phyloP scores from a whole-genome alignment of 164 flowering plant species.

The Piper betle region DNA sequence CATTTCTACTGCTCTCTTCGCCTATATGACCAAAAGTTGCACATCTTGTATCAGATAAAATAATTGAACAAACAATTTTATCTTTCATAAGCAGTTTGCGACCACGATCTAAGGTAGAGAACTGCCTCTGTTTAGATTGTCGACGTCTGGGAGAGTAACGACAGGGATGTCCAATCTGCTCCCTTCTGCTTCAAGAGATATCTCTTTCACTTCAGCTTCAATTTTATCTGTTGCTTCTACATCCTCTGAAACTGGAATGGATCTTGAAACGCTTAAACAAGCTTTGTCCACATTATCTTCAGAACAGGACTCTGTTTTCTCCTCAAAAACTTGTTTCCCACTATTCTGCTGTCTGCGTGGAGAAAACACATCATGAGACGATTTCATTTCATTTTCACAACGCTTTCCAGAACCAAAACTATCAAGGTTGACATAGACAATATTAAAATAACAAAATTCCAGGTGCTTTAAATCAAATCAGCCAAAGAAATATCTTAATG shows the following conservation, averaged over 20 bases:
- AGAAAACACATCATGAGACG: not conserved
- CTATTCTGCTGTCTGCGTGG: slow-evolving; percentile 53
- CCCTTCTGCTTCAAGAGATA: slow-evolving; percentile 48
- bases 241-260: slow-evolving; percentile 34
- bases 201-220: slow-evolving; percentile 67
- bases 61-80: no score
- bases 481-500: not conserved
- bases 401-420: no score
- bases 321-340: slow-evolving; percentile 53
- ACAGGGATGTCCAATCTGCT: slow-evolving; percentile 79
- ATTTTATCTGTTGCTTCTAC: slow-evolving; percentile 28
- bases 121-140: slow-evolving; percentile 27
- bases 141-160: slow-evolving; percentile 29
- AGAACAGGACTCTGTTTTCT: slow-evolving; percentile 50
- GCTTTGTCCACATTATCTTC: slow-evolving; percentile 88
- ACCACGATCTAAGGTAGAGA: slow-evolving; percentile 42
- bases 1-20: not conserved
- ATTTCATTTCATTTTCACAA: not conserved
- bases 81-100: no score
- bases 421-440: not conserved
- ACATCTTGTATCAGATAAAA: not conserved
- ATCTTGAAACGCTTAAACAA: slow-evolving; percentile 60
- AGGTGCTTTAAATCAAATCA: not conserved
- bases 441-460: not conserved
- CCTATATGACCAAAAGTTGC: not conserved